Evolutionary conservation across 345 rosid genomes (phyloP).

Genomic region (Excoecaria agallocha): DNA sequence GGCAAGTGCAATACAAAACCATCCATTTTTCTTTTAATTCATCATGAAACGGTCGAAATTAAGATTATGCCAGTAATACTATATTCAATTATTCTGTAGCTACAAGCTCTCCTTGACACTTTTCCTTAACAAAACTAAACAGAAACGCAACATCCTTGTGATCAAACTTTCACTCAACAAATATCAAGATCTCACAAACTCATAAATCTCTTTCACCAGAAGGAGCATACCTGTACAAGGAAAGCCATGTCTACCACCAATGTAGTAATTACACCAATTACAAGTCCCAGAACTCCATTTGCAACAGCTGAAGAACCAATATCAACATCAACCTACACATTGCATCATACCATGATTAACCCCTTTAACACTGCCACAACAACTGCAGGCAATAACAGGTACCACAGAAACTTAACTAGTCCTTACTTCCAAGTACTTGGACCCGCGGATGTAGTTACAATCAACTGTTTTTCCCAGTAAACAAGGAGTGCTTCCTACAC

Average conservation of each 20-base stretch:
- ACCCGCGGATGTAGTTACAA: conserved; percentile 85
- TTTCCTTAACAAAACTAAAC: background rate
- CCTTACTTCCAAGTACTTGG: conserved; percentile 77
- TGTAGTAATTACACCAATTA: conserved; percentile 83
- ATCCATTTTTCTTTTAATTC: too few relatives aligned
- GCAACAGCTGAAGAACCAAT: conserved; percentile 98
- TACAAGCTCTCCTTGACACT: too few relatives aligned
- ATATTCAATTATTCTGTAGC: too few relatives aligned
- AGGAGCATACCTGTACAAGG: conserved; percentile 75
- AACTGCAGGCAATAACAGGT: too few relatives aligned
- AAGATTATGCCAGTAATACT: too few relatives aligned
- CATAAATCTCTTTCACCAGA: conserved; percentile 13
- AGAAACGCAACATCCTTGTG: background rate
- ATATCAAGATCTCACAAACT: background rate
- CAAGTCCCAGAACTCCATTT: conserved; percentile 97
- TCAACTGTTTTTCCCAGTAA: conserved; percentile 95
- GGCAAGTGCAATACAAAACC: too few relatives aligned
- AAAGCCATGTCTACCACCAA: conserved; percentile 99
- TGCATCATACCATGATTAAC: conserved; percentile 14
- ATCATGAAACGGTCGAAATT: too few relatives aligned
- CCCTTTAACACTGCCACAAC: background rate
- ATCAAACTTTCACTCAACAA: background rate
- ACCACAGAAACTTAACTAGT: background rate
- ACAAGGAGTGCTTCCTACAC: conserved; percentile 99
- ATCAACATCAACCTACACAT: conserved; percentile 80